Conservation (phyloP, 768 basidiomycete genomes). For the Psilocybe cyanescens region DNA sequence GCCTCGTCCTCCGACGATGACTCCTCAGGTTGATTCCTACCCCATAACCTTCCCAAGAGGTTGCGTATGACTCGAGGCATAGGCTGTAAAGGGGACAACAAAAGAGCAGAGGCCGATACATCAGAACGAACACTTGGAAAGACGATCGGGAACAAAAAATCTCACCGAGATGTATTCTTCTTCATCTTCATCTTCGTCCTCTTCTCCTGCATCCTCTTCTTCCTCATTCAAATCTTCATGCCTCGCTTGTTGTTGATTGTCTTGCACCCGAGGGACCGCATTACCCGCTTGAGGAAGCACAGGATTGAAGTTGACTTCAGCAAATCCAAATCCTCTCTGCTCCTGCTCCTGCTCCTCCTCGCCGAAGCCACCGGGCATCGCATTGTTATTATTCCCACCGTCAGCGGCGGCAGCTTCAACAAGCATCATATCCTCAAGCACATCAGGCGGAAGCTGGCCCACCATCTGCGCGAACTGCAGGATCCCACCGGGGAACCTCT, state of each 20-base stretch:
- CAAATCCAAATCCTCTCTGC: slow-evolving; percentile 7
- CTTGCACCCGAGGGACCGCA: not conserved
- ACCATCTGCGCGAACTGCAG: slow-evolving; percentile 63
- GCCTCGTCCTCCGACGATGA: slow-evolving; percentile 48
- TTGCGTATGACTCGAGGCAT: slow-evolving; percentile 64
- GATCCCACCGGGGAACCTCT: slow-evolving; percentile 68
- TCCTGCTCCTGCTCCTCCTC: not conserved
- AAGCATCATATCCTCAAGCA: slow-evolving; percentile 63
- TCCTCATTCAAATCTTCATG: slow-evolving; percentile 31
- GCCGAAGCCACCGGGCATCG: slow-evolving; percentile 53
- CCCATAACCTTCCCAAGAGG: slow-evolving; percentile 65
- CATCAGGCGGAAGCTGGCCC: slow-evolving; percentile 57
- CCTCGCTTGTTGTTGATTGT: no score
- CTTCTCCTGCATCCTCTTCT: slow-evolving; percentile 31
- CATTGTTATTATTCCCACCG: slow-evolving; percentile 30
- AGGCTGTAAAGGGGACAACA: slow-evolving; percentile 39
- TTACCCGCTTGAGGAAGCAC: slow-evolving; percentile 21
- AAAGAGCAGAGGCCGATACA: not conserved
- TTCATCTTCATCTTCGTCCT: slow-evolving; percentile 44
- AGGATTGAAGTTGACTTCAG: slow-evolving; percentile 10
- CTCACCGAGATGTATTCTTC: slow-evolving; percentile 55
- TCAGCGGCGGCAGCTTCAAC: slow-evolving; percentile 37
- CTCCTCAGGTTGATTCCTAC: slow-evolving; percentile 33
- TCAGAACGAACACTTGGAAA: not conserved
- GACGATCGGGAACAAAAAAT: slow-evolving; percentile 25